phyloP scores from a whole-genome alignment of 805 yeast genomes.

The Debaryomyces prosopidis region DNA sequence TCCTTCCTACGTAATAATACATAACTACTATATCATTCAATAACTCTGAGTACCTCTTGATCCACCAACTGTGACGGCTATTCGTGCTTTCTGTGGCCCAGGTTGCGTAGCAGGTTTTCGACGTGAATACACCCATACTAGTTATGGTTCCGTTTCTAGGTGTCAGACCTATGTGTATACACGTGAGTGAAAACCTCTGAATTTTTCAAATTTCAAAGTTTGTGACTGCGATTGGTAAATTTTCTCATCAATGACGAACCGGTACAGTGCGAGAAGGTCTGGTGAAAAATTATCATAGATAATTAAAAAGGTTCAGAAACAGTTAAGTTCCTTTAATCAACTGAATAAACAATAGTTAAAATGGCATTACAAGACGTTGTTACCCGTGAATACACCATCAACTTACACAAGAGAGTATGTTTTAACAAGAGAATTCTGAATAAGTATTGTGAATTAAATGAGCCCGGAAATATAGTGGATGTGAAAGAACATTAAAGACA shows the following conservation, averaged over 20 bases:
- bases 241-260: background rate
- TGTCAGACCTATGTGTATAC: background rate
- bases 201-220: background rate
- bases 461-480: background rate
- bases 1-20: no score
- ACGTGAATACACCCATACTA: no score
- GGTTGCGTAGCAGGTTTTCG: no score
- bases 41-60: no score
- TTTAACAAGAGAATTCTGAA: background rate
- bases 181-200: background rate
- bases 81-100: no score
- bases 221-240: background rate
- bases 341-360: constrained; percentile 33
- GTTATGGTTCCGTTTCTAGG: no score
- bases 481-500: background rate
- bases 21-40: no score
- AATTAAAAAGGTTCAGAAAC: background rate
- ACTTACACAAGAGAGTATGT: constrained; percentile 98
- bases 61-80: no score
- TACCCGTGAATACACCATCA: constrained; percentile 99
- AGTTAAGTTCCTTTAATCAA: constrained; percentile 3
- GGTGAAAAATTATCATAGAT: background rate
- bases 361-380: constrained; percentile 98
- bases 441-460: background rate
- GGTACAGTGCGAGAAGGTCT: background rate